A percentile compares a stretch with the other conserved stretches of the same genome.
Conservation (phyloP, 441 rosid genomes). For the Geranium incanum region DNA sequence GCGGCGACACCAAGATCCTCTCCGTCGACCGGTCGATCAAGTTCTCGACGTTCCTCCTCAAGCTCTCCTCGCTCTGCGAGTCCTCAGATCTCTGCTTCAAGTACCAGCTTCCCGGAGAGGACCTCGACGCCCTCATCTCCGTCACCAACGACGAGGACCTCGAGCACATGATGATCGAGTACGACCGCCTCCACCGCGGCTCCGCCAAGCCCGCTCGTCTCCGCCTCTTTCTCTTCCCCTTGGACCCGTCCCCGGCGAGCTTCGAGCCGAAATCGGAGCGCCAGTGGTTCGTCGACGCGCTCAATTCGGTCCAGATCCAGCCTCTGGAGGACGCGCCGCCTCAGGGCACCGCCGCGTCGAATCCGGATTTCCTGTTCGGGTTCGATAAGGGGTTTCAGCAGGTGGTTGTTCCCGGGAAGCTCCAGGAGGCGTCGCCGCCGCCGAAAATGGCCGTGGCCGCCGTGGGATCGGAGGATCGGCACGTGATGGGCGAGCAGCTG, state of each 20-base stretch:
- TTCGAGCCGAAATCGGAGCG: slow-evolving; percentile 40
- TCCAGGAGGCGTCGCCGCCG: slow-evolving; percentile 19
- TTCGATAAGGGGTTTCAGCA: slow-evolving; percentile 34
- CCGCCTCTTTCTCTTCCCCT: slow-evolving; percentile 44
- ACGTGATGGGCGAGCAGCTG: slow-evolving; percentile 24
- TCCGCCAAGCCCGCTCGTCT: slow-evolving; percentile 43
- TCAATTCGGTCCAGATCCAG: slow-evolving; percentile 38
- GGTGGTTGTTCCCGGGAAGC: slow-evolving; percentile 16
- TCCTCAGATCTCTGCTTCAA: slow-evolving; percentile 37
- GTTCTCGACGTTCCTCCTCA: slow-evolving; percentile 30
- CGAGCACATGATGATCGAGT: slow-evolving; percentile 56
- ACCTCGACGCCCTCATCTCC: slow-evolving; percentile 55
- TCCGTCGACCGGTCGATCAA: slow-evolving; percentile 40
- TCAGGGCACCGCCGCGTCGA: slow-evolving; percentile 16
- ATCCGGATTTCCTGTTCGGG: slow-evolving; percentile 44
- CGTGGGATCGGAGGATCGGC: slow-evolving; percentile 36
- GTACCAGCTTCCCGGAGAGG: slow-evolving; percentile 63
- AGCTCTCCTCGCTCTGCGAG: slow-evolving; percentile 34
- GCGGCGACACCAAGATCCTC: slow-evolving; percentile 61
- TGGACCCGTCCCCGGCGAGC: slow-evolving; percentile 16
- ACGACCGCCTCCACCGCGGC: slow-evolving; percentile 38
- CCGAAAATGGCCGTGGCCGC: slow-evolving; percentile 21
- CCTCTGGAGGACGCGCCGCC: slow-evolving; percentile 29
- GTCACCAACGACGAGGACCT: slow-evolving; percentile 59
- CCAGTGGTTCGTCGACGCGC: slow-evolving; percentile 56